Evolutionary conservation across 202 grass and related monocot genomes (phyloP).

Genomic region (Zizania palustris): DNA sequence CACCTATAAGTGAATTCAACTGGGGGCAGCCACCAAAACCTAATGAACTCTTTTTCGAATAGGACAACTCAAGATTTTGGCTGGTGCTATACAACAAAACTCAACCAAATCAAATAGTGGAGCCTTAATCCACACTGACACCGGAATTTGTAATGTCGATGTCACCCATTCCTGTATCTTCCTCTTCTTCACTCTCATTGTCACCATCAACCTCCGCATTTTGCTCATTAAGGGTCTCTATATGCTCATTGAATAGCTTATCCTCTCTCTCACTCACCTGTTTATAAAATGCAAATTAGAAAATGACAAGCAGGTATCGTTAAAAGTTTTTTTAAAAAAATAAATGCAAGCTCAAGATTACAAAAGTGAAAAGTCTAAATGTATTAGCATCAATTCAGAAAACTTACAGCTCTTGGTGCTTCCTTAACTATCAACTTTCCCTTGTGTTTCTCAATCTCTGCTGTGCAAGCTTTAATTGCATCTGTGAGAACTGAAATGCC

Average conservation of each 20-base stretch:
- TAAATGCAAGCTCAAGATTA: neutral
- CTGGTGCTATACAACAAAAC: constrained; percentile 58
- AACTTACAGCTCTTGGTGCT: constrained; percentile 94
- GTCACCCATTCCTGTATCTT: constrained; percentile 87
- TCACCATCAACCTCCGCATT: constrained; percentile 87
- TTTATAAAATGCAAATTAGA: constrained; percentile 16
- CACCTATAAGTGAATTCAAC: constrained; percentile 25
- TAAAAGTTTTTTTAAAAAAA: neutral
- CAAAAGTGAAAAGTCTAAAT: neutral
- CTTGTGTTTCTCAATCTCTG: constrained; percentile 79
- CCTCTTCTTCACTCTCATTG: constrained; percentile 72
- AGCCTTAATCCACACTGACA: constrained; percentile 43
- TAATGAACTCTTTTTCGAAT: constrained; percentile 39
- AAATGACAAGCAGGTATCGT: neutral
- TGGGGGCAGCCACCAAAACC: constrained; percentile 26
- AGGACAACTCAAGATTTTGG: constrained; percentile 33
- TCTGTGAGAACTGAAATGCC: constrained; percentile 78
- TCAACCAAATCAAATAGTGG: constrained; percentile 27
- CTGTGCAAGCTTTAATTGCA: constrained; percentile 80
- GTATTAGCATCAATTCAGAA: neutral
- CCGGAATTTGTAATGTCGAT: constrained; percentile 43
- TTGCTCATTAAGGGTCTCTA: constrained; percentile 63
- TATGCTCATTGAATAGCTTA: constrained; percentile 71
- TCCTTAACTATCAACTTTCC: constrained; percentile 94
- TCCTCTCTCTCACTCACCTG: constrained; percentile 91